phyloP scores from a whole-genome alignment of 345 rosid species.

The Gossypium ekmanianum region DNA sequence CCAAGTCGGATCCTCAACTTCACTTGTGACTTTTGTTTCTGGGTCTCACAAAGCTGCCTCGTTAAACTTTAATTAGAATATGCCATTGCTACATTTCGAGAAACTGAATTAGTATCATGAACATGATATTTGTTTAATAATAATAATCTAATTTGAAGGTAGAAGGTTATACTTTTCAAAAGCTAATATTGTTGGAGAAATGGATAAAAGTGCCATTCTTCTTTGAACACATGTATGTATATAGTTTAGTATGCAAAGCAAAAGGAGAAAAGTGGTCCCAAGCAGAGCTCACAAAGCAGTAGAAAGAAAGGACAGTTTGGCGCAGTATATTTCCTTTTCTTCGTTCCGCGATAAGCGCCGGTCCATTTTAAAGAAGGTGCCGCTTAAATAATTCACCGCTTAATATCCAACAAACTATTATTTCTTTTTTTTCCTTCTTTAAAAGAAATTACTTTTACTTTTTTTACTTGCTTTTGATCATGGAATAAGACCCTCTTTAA shows the following conservation, averaged over 20 bases:
- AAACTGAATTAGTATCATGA: too few relatives aligned
- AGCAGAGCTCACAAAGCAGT: background rate
- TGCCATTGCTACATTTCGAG: background rate
- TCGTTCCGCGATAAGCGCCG: conserved; percentile 10
- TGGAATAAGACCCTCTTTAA: too few relatives aligned
- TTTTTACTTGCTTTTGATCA: background rate
- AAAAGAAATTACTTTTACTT: background rate
- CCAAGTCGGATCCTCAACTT: conserved; percentile 14
- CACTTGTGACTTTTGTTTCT: conserved; percentile 18
- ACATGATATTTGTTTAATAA: too few relatives aligned
- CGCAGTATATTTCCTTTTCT: background rate
- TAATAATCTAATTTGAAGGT: background rate
- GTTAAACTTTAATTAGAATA: conserved; percentile 17
- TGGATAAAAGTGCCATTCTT: background rate
- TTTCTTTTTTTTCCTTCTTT: background rate
- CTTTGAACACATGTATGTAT: too few relatives aligned
- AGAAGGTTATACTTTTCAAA: background rate
- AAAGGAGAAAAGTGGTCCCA: conserved; percentile 1
- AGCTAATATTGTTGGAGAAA: background rate
- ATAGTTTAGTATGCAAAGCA: too few relatives aligned
- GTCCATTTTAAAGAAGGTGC: background rate
- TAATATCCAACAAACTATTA: too few relatives aligned
- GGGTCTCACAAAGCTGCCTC: conserved; percentile 15
- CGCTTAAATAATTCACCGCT: background rate
- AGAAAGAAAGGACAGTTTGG: background rate